Evolutionary conservation across 495 filamentous ascomycete species (phyloP), one percentile per base, ranked within the genome.

Genomic region (Penicillium canariense): DNA sequence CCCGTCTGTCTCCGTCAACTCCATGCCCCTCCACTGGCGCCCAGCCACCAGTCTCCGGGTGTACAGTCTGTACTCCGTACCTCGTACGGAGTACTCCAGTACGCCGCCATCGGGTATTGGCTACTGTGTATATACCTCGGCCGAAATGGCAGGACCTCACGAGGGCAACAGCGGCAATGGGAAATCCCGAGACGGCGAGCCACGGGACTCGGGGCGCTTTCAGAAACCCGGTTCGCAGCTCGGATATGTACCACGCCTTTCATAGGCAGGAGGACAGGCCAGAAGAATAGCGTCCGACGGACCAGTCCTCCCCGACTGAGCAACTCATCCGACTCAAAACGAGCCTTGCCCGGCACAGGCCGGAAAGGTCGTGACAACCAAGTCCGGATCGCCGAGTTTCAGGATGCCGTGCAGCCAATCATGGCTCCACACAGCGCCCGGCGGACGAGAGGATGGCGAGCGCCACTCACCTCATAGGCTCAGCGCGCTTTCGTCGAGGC

Each of bases 351-450:
- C 62, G 65, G 65, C 59, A 63, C 45, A 61, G 47, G 34, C 62
- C 65, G 65, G 65, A 67, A 67, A 65, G 39, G 39, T 49, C 48
- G 23, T 31, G 22, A 18, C 50, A 62, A 49, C 62, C 59, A 68
- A 68, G 59, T 63, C 54, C 59, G 64, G 64, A 67, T 67, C 63
- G 55, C 52, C 64, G 51, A 63, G 65, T 68, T 68, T 65, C 65
- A 68, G 54, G 38, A 56, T 51, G 18, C 23, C 18, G 25, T 46
- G 26, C n/a, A 17, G 35, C 65, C 62, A 68, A 65, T 68, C 54
- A 61, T 8, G 20, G 12, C 5, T 3, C 17, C 26, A 22, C 23
- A 46, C 22, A 27, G 27, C 26, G 48, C 42, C 38, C 20, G 57
- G 46, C 32, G 47, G 54, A 52, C 17, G 54, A 65, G 59, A 62